Evolutionary conservation across 106 monocot species (phyloP).

Genomic region (Platanthera zijinensis): DNA sequence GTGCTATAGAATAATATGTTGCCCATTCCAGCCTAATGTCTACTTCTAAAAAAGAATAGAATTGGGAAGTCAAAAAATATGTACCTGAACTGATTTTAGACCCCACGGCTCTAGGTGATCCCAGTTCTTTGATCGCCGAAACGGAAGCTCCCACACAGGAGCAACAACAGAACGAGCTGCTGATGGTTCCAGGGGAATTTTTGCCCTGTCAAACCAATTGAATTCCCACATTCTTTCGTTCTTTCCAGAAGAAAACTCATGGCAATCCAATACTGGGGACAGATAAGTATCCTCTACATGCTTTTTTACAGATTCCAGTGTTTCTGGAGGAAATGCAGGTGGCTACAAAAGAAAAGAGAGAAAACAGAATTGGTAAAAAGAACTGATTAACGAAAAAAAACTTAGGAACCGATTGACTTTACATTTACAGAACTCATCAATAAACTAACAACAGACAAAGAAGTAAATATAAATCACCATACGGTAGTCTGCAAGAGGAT

Average conservation of each 20-base stretch:
- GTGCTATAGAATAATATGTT: neutral
- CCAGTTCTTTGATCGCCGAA: conserved; percentile 38
- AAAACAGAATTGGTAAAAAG: neutral
- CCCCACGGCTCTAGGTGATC: conserved; percentile 24
- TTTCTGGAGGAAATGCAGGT: conserved; percentile 72
- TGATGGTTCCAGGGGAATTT: conserved; percentile 64
- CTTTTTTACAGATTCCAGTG: conserved; percentile 44
- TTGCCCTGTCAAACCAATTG: conserved; percentile 75
- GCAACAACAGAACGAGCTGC: conserved; percentile 37
- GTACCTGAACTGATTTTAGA: conserved; percentile 42
- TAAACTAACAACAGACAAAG: neutral
- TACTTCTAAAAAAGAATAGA: neutral
- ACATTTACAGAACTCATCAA: neutral
- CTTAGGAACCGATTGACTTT: neutral
- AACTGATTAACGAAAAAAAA: neutral
- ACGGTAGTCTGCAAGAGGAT: neutral
- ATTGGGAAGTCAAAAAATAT: neutral
- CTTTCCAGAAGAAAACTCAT: conserved; percentile 62
- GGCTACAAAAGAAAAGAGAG: conserved; percentile 32
- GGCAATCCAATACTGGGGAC: conserved; percentile 47
- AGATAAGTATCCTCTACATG: conserved; percentile 72
- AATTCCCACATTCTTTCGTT: conserved; percentile 70
- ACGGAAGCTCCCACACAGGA: conserved; percentile 77
- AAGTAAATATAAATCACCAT: too few species aligned
- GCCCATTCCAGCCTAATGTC: neutral